Base-by-base conservation (phyloP, 371 early-diverging fungal species). In the Mucor sp. region DNA sequence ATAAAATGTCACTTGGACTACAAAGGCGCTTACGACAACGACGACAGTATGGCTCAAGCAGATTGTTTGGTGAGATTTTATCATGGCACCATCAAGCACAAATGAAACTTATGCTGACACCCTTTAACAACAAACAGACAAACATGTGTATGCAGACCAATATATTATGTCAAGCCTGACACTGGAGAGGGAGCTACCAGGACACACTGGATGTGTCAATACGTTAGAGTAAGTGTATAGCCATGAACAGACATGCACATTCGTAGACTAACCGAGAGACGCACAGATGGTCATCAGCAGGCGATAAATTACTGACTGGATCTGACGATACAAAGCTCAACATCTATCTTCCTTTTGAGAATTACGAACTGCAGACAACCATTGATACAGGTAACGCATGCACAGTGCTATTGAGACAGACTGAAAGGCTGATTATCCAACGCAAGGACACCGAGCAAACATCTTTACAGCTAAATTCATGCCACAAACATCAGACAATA, bases 181-280 rank as follows among this genome's bases (percentile, higher is more conserved):
- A 3, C 62, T 76, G 15, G 62, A 75, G 23, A 77, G 77, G 61
- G 75, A 76, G 33, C 76, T 93, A 47, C 61, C 71, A 6, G 89
- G 87, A 9, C 95, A 94, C 68, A 63, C 63, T 3, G 95, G 95
- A 27, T 94, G 95, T 65, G 90, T 94, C 37, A 94, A 94, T 74
- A 84, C 94, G 0, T 66, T 91, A 41, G 81, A 81, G 87, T 85
- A 80, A 79, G 77, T 56, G 14, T 30, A 17, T 43, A 37, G 6
- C 6, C 27, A 53, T 53, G 23, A 12, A 53, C 27, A 14, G 6
- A 28, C 6, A 28, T 32, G n/a, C 56, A 15, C 14, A n/a, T 14
- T 7, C 14, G 14, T 11, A 15, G 15, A n/a, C 15, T 32, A 56
- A 56, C n/a, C 0, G 1, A 32, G 17, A 28, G 12, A 19, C n/a